Conservation (phyloP, 2,329 filamentous ascomycete species). For the Ceratocystiopsis sp. region DNA sequence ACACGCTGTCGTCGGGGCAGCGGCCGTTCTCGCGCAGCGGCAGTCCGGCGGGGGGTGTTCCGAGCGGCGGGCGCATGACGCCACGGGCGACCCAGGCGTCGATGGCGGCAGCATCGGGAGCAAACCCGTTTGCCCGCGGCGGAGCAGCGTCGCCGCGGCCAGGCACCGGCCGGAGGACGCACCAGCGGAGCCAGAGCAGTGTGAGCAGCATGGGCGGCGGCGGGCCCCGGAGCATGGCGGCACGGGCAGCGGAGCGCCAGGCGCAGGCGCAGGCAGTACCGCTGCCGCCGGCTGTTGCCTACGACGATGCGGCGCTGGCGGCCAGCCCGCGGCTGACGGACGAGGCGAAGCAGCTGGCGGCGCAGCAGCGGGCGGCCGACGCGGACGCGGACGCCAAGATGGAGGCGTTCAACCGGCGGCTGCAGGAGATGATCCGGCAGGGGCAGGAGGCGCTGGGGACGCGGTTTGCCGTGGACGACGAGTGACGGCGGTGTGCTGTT, state of each 20-base stretch:
- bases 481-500: too few species aligned
- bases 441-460: slow-evolving; percentile 74
- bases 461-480: slow-evolving; percentile 42
- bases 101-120: neutral
- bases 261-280: too few species aligned
- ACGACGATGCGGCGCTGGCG: slow-evolving; percentile 9
- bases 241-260: slow-evolving; percentile 10
- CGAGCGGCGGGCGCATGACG: too few species aligned
- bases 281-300: too few species aligned
- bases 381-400: slow-evolving; percentile 65
- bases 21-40: too few species aligned
- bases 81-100: neutral
- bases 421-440: slow-evolving; percentile 77
- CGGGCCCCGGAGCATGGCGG: too few species aligned
- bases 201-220: too few species aligned
- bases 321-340: slow-evolving; percentile 35
- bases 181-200: too few species aligned
- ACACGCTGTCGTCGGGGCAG: too few species aligned
- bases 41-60: too few species aligned
- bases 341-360: slow-evolving; percentile 59
- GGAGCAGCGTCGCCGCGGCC: slow-evolving; percentile 1
- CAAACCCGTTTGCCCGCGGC: slow-evolving; percentile 5
- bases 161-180: slow-evolving; percentile 3
- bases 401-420: slow-evolving; percentile 57
- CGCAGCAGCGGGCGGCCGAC: slow-evolving; percentile 56